Base-by-base conservation (phyloP, 2,329 filamentous ascomycete genomes). In the Diplocarpon mali region DNA sequence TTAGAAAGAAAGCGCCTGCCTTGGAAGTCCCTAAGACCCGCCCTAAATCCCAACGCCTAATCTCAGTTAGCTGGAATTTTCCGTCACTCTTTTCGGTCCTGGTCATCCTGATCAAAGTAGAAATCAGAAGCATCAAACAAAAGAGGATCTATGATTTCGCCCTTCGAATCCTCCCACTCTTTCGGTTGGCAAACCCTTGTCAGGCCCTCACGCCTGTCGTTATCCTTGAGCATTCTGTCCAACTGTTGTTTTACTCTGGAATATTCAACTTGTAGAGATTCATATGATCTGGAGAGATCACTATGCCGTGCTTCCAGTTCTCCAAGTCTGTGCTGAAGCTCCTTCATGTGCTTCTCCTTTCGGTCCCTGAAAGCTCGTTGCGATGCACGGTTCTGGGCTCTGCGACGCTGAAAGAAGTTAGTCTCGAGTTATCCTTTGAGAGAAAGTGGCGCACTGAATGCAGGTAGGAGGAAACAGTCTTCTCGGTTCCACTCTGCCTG, bases 281-380 rank as follows among this genome's bases (percentile, higher is more conserved):
- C 62, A 56, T 78, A 77, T 4, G 73, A 74, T 41, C 69, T 66
- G 49, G 69, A 69, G 42, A 80, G 69, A 29, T 68, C 66, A 47
- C 70, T 71, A 58, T 79, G 75, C 53, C 71, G 73, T 17, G 72
- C 68, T 49, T 71, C 70, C 40, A 76, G 64, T 14, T 73, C 69
- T 38, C 62, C 62, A 28, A 81, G 69, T 53, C 76, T 69, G 30
- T 66, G 58, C 59, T 81, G 77, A 15, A 82, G 70, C 53, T 81
- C 77, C 49, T 73, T 72, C 55, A 80, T 79, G 49, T 78, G 72
- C 59, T 80, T 76, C 56, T 82, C 75, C 55, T 79, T 80, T 42
- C 76, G 69, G 58, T 80, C 75, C 38, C 75, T 67, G 56, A 78
- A 79, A 1, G 75, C 75, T 46, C 75, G 65, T 58, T 79, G 75